Evolutionary conservation across 768 basidiomycete genomes (phyloP), one percentile per base, ranked within the genome.

Genomic region (Termitomyces sp.): DNA sequence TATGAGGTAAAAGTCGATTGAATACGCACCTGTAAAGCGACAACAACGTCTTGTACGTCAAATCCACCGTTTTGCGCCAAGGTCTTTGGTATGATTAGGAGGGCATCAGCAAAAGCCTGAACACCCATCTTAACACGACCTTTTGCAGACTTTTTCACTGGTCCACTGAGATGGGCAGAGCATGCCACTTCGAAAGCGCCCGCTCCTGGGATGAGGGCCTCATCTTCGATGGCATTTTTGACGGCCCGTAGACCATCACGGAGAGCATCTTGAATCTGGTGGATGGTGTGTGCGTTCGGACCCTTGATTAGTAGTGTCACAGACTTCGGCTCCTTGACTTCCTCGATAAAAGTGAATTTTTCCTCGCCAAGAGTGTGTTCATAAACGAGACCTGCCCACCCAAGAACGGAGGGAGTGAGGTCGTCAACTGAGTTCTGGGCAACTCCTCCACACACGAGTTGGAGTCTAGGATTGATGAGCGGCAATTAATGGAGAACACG

Each of bases 361-460:
- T 99, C 97, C 75, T 99, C 97, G 63, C 97, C 97, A 32, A 99
- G 83, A 20, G 95, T 98, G 74, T 98, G 94, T 74, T 99, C 97
- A 76, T 99, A 99, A 31, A 99, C 94, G 60, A 98, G 85, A 9
- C 97, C 97, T 42, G 97, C 97, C 90, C 92, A 97, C 32, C 97
- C 97, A 50, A 99, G 86, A 34, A 93, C 80, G 53, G 89, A 88
- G 14, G 96, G 94, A 2, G 85, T 86, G 50, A 99, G 81, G 69
- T 99, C 96, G 64, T 99, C 97, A 14, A 98, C 94, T 56, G 95
- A 97, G 76, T 99, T 98, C 71, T 98, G 96, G 3, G 97, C 94
- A 63, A 86, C 79, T 64, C 97, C 97, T 55, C 97, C 97, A 71
- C 92, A 94, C 55, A 94, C 84, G 54, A 98, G 84, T 70, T 98